Base-by-base conservation (phyloP, 371 early-diverging fungal genomes). In the Paraphysoderma sedebokerense region DNA sequence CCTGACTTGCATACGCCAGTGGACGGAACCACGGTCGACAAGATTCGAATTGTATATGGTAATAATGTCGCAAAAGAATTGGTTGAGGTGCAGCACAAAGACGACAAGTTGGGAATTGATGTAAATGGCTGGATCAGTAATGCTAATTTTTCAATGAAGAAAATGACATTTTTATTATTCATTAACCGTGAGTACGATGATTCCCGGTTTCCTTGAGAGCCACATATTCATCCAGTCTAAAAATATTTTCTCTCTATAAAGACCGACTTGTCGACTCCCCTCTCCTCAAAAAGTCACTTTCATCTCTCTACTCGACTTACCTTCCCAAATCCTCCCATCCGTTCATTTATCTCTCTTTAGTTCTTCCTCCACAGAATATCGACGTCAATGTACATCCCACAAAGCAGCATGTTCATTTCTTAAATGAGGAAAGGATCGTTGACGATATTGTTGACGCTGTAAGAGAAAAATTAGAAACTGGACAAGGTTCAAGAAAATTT, bases 361-460 rank as follows among this genome's bases (percentile, higher is more conserved):
- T 74, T 29, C 73, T 96, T 38, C 74, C 77, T 26, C 82, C 92
- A 0, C 60, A 75, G 27, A 77, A 79, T 46, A 82, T 98, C 0
- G 99, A 99, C 64, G 98, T 98, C 4, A 99, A 99, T 61, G 89
- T 99, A 0, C 98, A 98, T 65, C 98, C 98, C 0, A 89, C 95
- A 31, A 98, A 98, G 54, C 72, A 76, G 20, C 53, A 78, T 75
- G 92, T 98, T 11, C 80, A 84, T 46, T 85, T 98, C 47, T 58
- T 89, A 49, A 67, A 93, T 53, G 87, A 93, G 56, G 90, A 95
- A n/a, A 54, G 64, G 15, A 73, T 97, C 15, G 64, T 87, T 12
- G 74, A 72, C 9, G 53, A 59, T 0, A 58, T 92, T 1, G 68
- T 72, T 38, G 78, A 74, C 33, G 60, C 61, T 7, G 66, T 91